Percentiles rank a stretch among this genome's conserved stretches.
Evolutionary conservation across 2,329 filamentous ascomycete genomes (phyloP).

Genomic region (Emergomyces pasteurianus): DNA sequence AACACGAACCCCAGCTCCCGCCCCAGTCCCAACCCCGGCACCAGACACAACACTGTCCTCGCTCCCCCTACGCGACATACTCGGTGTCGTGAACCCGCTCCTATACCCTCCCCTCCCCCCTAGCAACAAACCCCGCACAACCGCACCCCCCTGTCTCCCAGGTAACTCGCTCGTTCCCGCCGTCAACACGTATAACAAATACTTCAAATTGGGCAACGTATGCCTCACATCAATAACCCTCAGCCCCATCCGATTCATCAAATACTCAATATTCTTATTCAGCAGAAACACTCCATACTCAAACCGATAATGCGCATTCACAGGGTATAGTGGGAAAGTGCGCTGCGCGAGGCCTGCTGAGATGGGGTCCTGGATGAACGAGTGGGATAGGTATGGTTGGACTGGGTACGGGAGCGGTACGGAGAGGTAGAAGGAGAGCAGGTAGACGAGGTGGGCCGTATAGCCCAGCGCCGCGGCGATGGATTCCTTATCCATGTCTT

Average conservation of each 20-base stretch:
- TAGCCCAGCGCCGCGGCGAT: conserved; percentile 73
- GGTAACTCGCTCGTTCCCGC: conserved; percentile 58
- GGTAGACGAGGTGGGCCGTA: conserved; percentile 60
- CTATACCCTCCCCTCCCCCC: conserved; percentile 2
- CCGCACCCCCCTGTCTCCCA: conserved; percentile 41
- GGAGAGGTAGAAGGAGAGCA: conserved; percentile 71
- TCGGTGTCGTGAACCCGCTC: conserved; percentile 23
- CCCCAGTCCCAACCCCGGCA: conserved; percentile 25
- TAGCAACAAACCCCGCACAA: conserved; percentile 36
- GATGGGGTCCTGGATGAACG: conserved; percentile 65
- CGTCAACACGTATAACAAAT: conserved; percentile 78
- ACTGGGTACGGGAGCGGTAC: conserved; percentile 73
- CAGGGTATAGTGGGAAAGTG: conserved; percentile 71
- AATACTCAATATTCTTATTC: conserved; percentile 81
- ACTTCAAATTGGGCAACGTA: conserved; percentile 86
- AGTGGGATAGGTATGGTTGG: conserved; percentile 58
- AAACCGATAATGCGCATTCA: conserved; percentile 72
- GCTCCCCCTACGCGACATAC: conserved; percentile 27
- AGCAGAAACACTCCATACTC: conserved; percentile 95
- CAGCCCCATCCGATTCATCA: conserved; percentile 54
- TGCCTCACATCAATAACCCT: conserved; percentile 82
- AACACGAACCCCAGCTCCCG: too few relatives aligned
- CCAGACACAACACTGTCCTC: conserved; percentile 22
- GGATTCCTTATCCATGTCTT: conserved; percentile 53
- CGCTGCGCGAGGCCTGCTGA: conserved; percentile 42